Base-by-base conservation (phyloP, 441 rosid genomes). In the Pelargonium australe region DNA sequence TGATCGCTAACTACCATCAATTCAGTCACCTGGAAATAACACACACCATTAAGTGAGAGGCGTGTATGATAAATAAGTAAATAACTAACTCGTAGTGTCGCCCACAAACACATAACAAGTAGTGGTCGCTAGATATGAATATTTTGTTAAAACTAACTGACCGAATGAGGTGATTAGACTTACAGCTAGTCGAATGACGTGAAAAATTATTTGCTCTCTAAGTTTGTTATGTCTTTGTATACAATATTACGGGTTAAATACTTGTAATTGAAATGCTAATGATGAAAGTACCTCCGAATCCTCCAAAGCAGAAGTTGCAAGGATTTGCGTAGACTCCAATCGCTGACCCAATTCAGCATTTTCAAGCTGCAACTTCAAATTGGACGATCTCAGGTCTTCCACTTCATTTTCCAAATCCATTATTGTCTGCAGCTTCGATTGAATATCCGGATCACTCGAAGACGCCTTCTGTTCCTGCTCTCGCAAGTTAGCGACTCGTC, bases 341-440 rank as follows among this genome's bases (percentile, higher is more conserved):
- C 62, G 62, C 62, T 57, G 25, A 57, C 28, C 62, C 74, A 91
- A 80, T 67, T 87, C 91, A 1, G 83, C 80, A 74, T 91, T 91
- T 73, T 94, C 98, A 1, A 79, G 63, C 49, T 79, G 86, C 80
- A 94, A 68, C 66, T 41, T 88, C 72, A 63, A 64, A 74, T 91
- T 88, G 13, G 83, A 79, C 57, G 83, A 80, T 68, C 78, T 81
- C 80, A 94, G 81, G 68, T 89, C 88, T 53, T 86, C 91, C 34
- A 82, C 85, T 76, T 91, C 89, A 0, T 60, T 67, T 79, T 89
- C 92, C 80, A 89, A 80, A 55, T 77, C 85, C 53, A 80, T 82
- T 79, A 91, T 70, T 79, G 79, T 89, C 74, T 80, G 70, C 78
- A 89, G 51, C 68, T 80, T 78, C 57, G 72, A 77, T 45, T 78